These are phyloP conservation scores for Scleromitrula shiraiana DNA, from an alignment of 2,329 filamentous ascomycete species.

Conservation along the genomic window DNA sequence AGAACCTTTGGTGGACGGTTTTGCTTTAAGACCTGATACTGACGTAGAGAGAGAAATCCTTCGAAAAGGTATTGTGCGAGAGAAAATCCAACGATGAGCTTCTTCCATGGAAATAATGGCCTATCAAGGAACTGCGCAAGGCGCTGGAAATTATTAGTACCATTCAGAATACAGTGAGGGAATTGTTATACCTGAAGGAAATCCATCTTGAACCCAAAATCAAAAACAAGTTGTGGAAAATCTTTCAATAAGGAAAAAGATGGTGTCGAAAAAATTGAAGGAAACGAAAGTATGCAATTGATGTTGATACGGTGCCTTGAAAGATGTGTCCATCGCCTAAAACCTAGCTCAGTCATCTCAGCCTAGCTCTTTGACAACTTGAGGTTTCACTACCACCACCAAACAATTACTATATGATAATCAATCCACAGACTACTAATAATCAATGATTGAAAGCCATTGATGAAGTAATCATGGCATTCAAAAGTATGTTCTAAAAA, in stretches of 20 bases:
- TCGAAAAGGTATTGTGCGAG: constrained; percentile 87
- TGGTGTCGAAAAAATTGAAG: not conserved
- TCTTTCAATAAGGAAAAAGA: not conserved
- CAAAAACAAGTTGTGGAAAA: not conserved
- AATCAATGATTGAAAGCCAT: too few relatives aligned
- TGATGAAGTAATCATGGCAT: too few relatives aligned
- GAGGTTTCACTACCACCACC: too few relatives aligned
- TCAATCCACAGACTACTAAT: too few relatives aligned
- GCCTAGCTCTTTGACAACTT: too few relatives aligned
- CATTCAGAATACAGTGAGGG: not conserved
- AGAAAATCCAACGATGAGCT: constrained; percentile 88
- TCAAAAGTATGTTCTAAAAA: too few relatives aligned
- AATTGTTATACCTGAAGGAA: constrained; percentile 27
- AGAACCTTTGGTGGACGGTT: constrained; percentile 79
- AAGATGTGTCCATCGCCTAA: too few relatives aligned
- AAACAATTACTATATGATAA: too few relatives aligned
- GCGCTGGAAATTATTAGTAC: constrained; percentile 39
- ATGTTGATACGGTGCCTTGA: too few relatives aligned
- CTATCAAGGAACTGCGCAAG: constrained; percentile 83
- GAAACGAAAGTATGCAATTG: too few relatives aligned
- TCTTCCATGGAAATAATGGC: constrained; percentile 95
- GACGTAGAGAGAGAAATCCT: constrained; percentile 78
- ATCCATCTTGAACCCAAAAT: constrained; percentile 26
- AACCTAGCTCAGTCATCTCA: too few relatives aligned
- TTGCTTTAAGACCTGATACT: constrained; percentile 78